Evolutionary conservation across 495 filamentous ascomycete genomes (phyloP).

Genomic region (Podospora appendiculata): DNA sequence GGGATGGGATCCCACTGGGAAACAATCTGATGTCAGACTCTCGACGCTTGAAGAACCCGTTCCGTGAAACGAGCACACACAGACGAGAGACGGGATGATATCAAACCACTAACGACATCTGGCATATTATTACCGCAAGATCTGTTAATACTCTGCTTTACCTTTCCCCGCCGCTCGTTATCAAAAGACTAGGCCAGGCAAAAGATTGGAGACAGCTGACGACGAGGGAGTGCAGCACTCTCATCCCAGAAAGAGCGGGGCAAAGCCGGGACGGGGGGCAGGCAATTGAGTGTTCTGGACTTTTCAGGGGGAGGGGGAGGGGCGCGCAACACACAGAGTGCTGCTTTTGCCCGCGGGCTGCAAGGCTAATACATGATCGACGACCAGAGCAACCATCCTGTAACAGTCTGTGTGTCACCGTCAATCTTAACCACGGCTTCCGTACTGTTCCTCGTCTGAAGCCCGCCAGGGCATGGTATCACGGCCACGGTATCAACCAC

Average conservation of each 20-base stretch:
- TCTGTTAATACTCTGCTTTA: background rate
- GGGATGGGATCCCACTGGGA: too few species aligned
- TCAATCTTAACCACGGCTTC: slow-evolving; percentile 15
- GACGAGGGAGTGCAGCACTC: too few species aligned
- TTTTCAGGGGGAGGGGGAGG: too few species aligned
- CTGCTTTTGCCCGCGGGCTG: background rate
- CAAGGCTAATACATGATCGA: slow-evolving; percentile 19
- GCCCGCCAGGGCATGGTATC: slow-evolving; percentile 11
- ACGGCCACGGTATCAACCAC: slow-evolving; percentile 16
- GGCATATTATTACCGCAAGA: background rate
- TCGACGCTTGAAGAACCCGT: too few species aligned
- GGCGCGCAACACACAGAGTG: too few species aligned
- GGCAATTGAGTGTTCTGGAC: background rate
- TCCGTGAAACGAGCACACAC: background rate
- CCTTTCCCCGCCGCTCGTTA: too few species aligned
- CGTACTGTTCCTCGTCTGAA: slow-evolving; percentile 19
- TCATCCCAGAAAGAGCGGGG: too few species aligned
- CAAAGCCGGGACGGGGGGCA: background rate
- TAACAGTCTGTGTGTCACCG: slow-evolving; percentile 24
- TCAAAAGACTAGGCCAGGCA: too few species aligned
- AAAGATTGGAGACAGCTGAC: too few species aligned
- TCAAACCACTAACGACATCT: background rate
- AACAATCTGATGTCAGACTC: too few species aligned
- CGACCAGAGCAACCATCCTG: slow-evolving; percentile 17
- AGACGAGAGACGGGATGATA: background rate